Evolutionary conservation across 805 yeast species (phyloP).

Genomic region (Pichia occidentalis): DNA sequence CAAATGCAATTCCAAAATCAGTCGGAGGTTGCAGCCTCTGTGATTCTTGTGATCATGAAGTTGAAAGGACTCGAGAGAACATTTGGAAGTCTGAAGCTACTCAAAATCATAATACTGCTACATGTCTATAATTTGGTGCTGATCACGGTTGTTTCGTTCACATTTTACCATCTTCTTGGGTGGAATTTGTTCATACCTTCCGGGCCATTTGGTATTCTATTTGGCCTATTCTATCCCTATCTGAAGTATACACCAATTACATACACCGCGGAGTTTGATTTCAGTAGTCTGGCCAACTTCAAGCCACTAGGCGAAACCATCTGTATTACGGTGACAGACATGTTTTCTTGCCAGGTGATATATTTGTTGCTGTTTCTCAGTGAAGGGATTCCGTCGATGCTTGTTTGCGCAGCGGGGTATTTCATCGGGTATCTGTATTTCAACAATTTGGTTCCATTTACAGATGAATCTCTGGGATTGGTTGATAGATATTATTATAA

Average conservation of each 20-base stretch:
- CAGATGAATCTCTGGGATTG: constrained; percentile 23
- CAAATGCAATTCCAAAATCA: constrained; percentile 54
- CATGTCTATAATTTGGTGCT: constrained; percentile 42
- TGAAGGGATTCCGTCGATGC: constrained; percentile 35
- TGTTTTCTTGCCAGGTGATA: constrained; percentile 12
- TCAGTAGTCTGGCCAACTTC: constrained; percentile 22
- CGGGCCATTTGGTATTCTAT: constrained; percentile 37
- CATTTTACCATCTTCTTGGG: constrained; percentile 28
- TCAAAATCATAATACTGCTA: constrained; percentile 39
- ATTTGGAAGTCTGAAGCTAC: constrained; percentile 49
- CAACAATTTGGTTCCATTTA: constrained; percentile 39
- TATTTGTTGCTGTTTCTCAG: constrained; percentile 27
- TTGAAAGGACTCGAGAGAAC: constrained; percentile 52
- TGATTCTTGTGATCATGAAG: constrained; percentile 42
- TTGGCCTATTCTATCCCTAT: constrained; percentile 35
- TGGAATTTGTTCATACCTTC: constrained; percentile 38
- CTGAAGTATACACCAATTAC: constrained; percentile 35
- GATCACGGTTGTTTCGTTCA: constrained; percentile 30
- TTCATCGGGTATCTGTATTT: constrained; percentile 38
- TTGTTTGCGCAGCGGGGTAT: constrained; percentile 37
- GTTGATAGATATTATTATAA: constrained; percentile 17
- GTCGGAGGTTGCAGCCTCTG: constrained; percentile 44
- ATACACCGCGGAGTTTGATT: constrained; percentile 33
- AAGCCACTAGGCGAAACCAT: constrained; percentile 29
- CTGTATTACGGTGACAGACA: constrained; percentile 11